phyloP scores from a whole-genome alignment of 2,329 filamentous ascomycete genomes.

The Exophiala mesophila region DNA sequence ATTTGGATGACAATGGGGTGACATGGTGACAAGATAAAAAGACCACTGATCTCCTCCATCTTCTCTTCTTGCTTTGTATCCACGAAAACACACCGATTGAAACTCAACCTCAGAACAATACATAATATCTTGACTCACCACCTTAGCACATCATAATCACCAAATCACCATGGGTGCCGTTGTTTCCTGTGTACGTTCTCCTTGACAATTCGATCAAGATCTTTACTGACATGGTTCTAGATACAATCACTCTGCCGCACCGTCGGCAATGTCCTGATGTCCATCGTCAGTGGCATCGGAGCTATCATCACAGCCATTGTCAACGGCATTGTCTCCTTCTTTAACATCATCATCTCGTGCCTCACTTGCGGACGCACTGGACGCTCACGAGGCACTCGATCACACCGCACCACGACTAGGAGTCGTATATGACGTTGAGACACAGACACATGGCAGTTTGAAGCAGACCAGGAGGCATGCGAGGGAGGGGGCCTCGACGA shows the following conservation, averaged over 20 bases:
- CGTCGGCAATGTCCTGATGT: slow-evolving; percentile 63
- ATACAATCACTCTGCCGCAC: slow-evolving; percentile 56
- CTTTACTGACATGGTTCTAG: slow-evolving; percentile 34
- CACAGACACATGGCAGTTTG: too few relatives aligned
- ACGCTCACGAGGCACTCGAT: slow-evolving; percentile 25
- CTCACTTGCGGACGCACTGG: slow-evolving; percentile 46
- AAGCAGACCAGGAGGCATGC: too few relatives aligned
- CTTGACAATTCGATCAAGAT: background rate
- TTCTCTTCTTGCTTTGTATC: too few relatives aligned
- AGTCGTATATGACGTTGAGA: slow-evolving; percentile 16
- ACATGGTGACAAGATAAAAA: too few relatives aligned
- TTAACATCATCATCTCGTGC: slow-evolving; percentile 63
- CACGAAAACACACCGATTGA: too few relatives aligned
- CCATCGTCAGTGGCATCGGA: slow-evolving; percentile 63
- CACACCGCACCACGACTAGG: slow-evolving; percentile 16
- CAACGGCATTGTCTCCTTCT: slow-evolving; percentile 59
- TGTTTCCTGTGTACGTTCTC: slow-evolving; percentile 70
- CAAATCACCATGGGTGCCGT: slow-evolving; percentile 69
- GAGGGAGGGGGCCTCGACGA: too few relatives aligned
- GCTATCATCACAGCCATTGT: slow-evolving; percentile 60
- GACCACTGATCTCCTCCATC: too few relatives aligned
- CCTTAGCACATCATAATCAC: slow-evolving; percentile 8
- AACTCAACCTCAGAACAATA: background rate
- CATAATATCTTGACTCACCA: background rate
- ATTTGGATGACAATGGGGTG: too few relatives aligned